Conservation (phyloP, 2,329 filamentous ascomycete species). For the Monilinia aucupariae region DNA sequence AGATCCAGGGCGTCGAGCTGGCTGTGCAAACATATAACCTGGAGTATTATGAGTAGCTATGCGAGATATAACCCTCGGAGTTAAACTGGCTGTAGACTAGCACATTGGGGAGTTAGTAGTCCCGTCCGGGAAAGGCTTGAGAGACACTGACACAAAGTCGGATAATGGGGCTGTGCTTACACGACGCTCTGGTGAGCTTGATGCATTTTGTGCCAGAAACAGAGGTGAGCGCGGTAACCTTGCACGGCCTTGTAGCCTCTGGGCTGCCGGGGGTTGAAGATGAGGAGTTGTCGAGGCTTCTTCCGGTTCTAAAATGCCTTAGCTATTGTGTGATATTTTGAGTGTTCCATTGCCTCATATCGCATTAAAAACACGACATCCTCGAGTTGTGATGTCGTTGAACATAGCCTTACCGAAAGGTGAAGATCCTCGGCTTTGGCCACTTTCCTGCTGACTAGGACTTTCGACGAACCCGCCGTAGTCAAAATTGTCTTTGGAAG, state of each 20-base stretch:
- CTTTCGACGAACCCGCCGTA: conserved; percentile 32
- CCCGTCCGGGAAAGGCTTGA: background rate
- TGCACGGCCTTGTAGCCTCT: conserved; percentile 18
- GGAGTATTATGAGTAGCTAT: conserved; percentile 29
- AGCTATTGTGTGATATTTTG: conserved; percentile 1
- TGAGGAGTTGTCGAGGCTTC: conserved; percentile 31
- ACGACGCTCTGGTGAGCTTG: conserved; percentile 32
- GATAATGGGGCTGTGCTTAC: background rate
- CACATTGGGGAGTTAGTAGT: background rate
- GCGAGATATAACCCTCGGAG: conserved; percentile 26
- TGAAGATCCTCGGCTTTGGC: conserved; percentile 20
- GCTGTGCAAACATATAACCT: conserved; percentile 33
- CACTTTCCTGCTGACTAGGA: conserved; percentile 14
- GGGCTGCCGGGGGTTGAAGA: conserved; percentile 17
- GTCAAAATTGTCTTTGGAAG: conserved; percentile 29
- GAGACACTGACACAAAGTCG: background rate
- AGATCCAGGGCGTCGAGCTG: conserved; percentile 27
- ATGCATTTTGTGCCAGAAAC: conserved; percentile 33
- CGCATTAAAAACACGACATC: background rate
- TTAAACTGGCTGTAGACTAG: conserved; percentile 24
- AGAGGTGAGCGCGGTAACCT: conserved; percentile 34
- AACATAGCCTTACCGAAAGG: conserved; percentile 21
- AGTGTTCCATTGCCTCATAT: background rate
- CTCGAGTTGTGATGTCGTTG: background rate
- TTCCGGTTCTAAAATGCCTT: conserved; percentile 25